phyloP scores from a whole-genome alignment of 2,329 filamentous ascomycete species.

The Epichloe glyceriae region DNA sequence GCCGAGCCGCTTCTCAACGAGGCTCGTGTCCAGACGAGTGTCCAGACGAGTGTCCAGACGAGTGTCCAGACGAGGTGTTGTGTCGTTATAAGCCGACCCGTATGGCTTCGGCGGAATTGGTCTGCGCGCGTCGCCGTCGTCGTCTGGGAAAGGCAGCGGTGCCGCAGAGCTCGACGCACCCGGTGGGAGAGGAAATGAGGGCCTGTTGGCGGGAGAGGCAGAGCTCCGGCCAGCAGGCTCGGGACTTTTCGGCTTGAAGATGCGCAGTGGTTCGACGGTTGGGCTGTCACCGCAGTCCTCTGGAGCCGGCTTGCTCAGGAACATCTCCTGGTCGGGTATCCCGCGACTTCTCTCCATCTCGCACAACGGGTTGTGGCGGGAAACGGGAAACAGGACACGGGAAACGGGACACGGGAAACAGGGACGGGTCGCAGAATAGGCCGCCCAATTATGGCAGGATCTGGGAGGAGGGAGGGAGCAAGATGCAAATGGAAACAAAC shows the following conservation, averaged over 20 bases:
- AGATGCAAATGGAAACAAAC: neutral
- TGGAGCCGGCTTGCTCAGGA: slow-evolving; percentile 49
- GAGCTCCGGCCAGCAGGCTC: slow-evolving; percentile 33
- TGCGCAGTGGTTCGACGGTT: slow-evolving; percentile 71
- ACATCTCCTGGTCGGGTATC: slow-evolving; percentile 70
- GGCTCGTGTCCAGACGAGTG: slow-evolving; percentile 43
- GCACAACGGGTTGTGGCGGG: too few relatives aligned
- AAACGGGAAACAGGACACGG: neutral
- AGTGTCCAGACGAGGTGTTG: slow-evolving; percentile 41
- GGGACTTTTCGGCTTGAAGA: slow-evolving; percentile 65
- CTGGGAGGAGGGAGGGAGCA: too few relatives aligned
- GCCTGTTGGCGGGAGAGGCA: slow-evolving; percentile 32
- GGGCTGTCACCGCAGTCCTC: slow-evolving; percentile 52
- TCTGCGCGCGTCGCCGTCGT: slow-evolving; percentile 35
- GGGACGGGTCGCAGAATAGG: slow-evolving; percentile 11
- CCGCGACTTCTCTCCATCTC: slow-evolving; percentile 46
- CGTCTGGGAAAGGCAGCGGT: slow-evolving; percentile 59
- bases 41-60: too few relatives aligned
- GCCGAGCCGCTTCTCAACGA: slow-evolving; percentile 45
- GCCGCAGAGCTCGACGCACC: slow-evolving; percentile 59
- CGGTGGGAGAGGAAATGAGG: slow-evolving; percentile 50
- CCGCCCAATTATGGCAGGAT: slow-evolving; percentile 2
- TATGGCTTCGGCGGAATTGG: slow-evolving; percentile 31
- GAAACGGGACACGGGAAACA: neutral
- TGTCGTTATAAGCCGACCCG: slow-evolving; percentile 35